phyloP scores from a whole-genome alignment of 2,329 filamentous ascomycete species.

The Neobulgaria alba region DNA sequence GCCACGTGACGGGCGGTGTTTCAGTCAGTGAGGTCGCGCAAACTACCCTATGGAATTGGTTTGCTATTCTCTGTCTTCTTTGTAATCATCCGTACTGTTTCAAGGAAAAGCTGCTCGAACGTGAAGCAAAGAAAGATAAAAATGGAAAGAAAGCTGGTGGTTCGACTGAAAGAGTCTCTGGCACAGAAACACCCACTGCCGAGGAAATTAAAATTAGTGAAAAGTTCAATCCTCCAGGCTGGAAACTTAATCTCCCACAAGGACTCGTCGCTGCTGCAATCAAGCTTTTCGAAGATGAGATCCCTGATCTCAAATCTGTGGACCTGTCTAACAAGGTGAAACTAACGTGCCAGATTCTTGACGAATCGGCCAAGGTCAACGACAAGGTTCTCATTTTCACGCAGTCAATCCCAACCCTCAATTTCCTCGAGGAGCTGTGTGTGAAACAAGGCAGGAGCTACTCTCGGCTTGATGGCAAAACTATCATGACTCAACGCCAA shows the following conservation, averaged over 20 bases:
- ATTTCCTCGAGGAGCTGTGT: slow-evolving; percentile 58
- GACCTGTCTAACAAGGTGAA: slow-evolving; percentile 58
- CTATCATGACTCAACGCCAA: slow-evolving; percentile 49
- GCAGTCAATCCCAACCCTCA: slow-evolving; percentile 58
- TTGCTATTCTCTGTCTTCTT: slow-evolving; percentile 42
- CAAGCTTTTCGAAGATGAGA: slow-evolving; percentile 30
- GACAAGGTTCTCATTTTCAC: slow-evolving; percentile 82
- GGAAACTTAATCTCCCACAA: slow-evolving; percentile 23
- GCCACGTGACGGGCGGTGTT: slow-evolving; percentile 26
- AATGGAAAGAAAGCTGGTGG: slow-evolving; percentile 5
- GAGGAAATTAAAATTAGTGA: slow-evolving; percentile 12
- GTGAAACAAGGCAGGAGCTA: slow-evolving; percentile 38
- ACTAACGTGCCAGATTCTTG: slow-evolving; percentile 61
- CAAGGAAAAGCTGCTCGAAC: slow-evolving; percentile 37
- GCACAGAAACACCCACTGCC: slow-evolving; percentile 4
- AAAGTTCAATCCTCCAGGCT: slow-evolving; percentile 20
- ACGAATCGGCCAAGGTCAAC: slow-evolving; percentile 47
- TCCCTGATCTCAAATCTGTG: slow-evolving; percentile 32
- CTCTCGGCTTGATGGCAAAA: slow-evolving; percentile 60
- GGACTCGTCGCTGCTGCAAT: slow-evolving; percentile 27
- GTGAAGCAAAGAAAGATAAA: slow-evolving; percentile 24
- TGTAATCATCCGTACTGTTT: slow-evolving; percentile 46
- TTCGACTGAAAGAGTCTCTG: neutral
- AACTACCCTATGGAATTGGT: slow-evolving; percentile 43
- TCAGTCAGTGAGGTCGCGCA: slow-evolving; percentile 29